A percentile compares a stretch with the other conserved stretches of the same genome.
These are phyloP conservation scores for Gilbertella persicaria DNA, from an alignment of 371 early-diverging fungal species.

Conservation along the genomic window DNA sequence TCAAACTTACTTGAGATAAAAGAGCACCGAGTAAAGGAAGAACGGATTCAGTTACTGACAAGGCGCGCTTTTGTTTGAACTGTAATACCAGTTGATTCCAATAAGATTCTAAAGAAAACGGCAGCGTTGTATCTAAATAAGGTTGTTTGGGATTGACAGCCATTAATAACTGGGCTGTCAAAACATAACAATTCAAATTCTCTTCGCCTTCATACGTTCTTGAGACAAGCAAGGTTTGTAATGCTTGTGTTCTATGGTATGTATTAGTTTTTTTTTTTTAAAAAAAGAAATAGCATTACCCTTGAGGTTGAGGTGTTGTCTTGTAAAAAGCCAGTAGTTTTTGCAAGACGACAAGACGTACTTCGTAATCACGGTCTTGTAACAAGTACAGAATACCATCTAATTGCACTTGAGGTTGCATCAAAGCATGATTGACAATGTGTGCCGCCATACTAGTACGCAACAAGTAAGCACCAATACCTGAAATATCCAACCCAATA, in stretches of 20 bases:
- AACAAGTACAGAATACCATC: constrained; percentile 29
- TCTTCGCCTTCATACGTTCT: constrained; percentile 55
- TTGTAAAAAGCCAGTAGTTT: constrained; percentile 29
- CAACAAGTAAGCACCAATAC: constrained; percentile 50
- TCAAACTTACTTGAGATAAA: constrained; percentile 36
- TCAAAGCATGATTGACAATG: constrained; percentile 34
- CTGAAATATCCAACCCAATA: too few species aligned
- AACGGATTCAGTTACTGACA: constrained; percentile 41
- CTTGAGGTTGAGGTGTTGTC: constrained; percentile 1
- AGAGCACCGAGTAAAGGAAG: constrained; percentile 49
- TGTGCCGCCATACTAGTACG: constrained; percentile 50
- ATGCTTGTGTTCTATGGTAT: constrained; percentile 13
- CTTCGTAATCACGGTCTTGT: constrained; percentile 58
- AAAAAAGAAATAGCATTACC: not conserved
- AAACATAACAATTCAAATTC: constrained; percentile 54
- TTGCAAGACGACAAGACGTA: constrained; percentile 55
- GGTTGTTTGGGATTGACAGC: constrained; percentile 29
- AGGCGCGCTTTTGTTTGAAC: constrained; percentile 30
- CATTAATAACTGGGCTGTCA: constrained; percentile 48
- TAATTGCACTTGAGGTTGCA: constrained; percentile 12
- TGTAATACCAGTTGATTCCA: constrained; percentile 39
- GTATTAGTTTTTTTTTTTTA: not conserved
- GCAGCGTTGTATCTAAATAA: constrained; percentile 29
- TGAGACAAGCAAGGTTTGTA: constrained; percentile 46
- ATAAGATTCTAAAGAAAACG: constrained; percentile 38